phyloP scores from a whole-genome alignment of 768 basidiomycete species.

The Bullera alba region DNA sequence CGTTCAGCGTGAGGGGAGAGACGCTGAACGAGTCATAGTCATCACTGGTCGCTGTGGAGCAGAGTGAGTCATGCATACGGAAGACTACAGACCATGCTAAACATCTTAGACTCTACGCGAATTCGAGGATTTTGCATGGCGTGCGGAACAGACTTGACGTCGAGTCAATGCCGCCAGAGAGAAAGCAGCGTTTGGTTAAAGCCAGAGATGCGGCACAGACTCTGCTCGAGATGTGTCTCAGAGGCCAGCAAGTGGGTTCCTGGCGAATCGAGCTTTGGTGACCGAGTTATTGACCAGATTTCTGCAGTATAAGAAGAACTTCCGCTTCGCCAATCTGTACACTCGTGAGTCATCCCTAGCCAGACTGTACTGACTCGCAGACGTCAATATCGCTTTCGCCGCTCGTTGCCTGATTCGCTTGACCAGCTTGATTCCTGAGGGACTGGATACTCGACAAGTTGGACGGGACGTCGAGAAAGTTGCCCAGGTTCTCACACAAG shows the following conservation, averaged over 20 bases:
- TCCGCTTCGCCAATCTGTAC: constrained; percentile 25
- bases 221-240: constrained; percentile 18
- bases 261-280: background rate
- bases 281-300: too few relatives aligned
- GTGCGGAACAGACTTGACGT: constrained; percentile 26
- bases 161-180: constrained; percentile 19
- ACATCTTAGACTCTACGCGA: constrained; percentile 15
- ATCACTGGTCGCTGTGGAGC: constrained; percentile 18
- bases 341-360: too few relatives aligned
- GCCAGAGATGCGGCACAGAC: constrained; percentile 24
- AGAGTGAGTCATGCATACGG: constrained; percentile 5
- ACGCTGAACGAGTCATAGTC: constrained; percentile 14
- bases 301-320: constrained; percentile 21
- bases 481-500: constrained; percentile 19
- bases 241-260: constrained; percentile 18
- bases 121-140: constrained; percentile 31
- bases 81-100: background rate
- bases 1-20: background rate
- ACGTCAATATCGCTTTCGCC: constrained; percentile 21
- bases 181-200: constrained; percentile 20
- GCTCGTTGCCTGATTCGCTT: constrained; percentile 35
- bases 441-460: constrained; percentile 23
- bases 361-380: too few relatives aligned
- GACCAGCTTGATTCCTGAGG: constrained; percentile 30
- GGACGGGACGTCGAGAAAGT: constrained; percentile 33